Conservation (phyloP, 805 yeast genomes). For the Lipomyces yamadae region DNA sequence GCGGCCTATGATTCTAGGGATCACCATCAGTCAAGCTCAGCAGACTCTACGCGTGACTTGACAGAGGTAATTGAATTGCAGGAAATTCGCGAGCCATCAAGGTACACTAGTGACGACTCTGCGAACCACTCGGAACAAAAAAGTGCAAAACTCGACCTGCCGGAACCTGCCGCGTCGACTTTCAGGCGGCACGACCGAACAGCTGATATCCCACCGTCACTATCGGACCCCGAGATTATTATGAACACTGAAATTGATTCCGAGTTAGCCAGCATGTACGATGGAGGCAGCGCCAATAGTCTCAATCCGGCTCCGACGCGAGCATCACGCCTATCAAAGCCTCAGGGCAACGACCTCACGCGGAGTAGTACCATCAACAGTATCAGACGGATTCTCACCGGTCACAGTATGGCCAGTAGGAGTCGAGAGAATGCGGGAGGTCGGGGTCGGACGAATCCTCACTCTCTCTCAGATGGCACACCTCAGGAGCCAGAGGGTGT, state of each 20-base stretch:
- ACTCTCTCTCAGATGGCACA: not conserved
- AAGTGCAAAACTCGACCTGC: not conserved
- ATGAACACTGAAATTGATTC: constrained; percentile 15
- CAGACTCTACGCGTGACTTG: not conserved
- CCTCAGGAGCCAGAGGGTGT: not conserved
- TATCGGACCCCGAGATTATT: constrained; percentile 12
- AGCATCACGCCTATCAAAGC: constrained; percentile 3
- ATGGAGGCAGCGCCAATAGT: constrained; percentile 5
- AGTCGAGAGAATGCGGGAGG: not conserved
- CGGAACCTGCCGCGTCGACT: not conserved
- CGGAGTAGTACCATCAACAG: constrained; percentile 8
- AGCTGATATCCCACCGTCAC: constrained; percentile 4
- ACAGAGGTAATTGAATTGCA: constrained; percentile 23
- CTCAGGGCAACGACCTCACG: constrained; percentile 15
- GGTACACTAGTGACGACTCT: not conserved
- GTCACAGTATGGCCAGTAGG: not conserved
- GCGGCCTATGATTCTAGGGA: not conserved
- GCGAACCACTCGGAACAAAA: not conserved
- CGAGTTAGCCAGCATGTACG: constrained; percentile 20
- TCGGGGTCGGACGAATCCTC: not conserved
- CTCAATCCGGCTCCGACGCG: constrained; percentile 9
- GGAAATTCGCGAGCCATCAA: constrained; percentile 1
- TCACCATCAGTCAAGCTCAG: constrained; percentile 13
- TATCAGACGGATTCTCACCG: constrained; percentile 14
- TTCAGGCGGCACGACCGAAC: not conserved